Conservation (phyloP, 108 stramenopile species). For the Parmales sp. region DNA sequence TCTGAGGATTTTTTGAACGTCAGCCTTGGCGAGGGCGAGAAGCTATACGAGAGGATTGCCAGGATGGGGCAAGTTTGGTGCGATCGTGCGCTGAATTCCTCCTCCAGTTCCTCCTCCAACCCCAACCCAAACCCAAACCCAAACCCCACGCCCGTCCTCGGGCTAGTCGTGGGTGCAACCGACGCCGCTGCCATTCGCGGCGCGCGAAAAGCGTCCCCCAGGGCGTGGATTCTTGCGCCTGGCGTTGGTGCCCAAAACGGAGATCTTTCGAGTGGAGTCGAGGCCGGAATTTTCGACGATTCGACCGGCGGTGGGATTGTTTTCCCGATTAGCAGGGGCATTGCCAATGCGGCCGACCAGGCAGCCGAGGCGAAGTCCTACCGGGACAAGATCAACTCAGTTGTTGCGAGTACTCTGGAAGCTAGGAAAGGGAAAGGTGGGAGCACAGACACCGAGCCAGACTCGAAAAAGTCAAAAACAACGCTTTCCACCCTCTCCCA, state of each 20-base stretch:
- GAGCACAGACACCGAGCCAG: too few species aligned
- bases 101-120: constrained; percentile 14
- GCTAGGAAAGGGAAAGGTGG: neutral
- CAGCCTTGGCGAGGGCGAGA: constrained; percentile 31
- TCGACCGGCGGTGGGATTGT: constrained; percentile 69
- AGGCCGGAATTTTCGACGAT: constrained; percentile 73
- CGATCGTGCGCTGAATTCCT: constrained; percentile 24
- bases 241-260: constrained; percentile 98
- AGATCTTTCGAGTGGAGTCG: constrained; percentile 61
- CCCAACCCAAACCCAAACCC: too few species aligned
- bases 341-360: constrained; percentile 68
- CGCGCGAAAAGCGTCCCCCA: constrained; percentile 62
- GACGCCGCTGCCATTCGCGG: constrained; percentile 63
- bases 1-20: constrained; percentile 80
- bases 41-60: constrained; percentile 80
- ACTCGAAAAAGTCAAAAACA: too few species aligned
- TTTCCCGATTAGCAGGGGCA: constrained; percentile 87
- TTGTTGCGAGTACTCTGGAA: neutral
- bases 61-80: constrained; percentile 54
- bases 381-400: constrained; percentile 55
- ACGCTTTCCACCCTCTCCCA: too few species aligned
- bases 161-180: constrained; percentile 95
- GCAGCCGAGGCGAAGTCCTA: constrained; percentile 64
- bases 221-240: constrained; percentile 90
- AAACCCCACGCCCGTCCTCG: constrained; percentile 40